Evolutionary conservation across 768 basidiomycete species (phyloP).

Genomic region (Lentinus tigrinus): DNA sequence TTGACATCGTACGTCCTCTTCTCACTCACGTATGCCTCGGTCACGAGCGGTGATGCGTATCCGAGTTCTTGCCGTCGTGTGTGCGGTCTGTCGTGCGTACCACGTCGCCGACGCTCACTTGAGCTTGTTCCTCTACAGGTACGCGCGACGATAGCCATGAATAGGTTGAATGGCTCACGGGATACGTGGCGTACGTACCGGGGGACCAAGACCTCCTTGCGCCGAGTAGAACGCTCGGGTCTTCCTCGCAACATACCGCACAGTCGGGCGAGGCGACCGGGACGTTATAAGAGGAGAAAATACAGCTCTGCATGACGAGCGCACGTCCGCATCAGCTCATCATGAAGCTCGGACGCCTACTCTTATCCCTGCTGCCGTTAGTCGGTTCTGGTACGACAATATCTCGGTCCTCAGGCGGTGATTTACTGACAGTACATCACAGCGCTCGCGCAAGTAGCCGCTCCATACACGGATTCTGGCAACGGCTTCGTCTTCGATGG

Average conservation of each 20-base stretch:
- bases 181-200: not conserved
- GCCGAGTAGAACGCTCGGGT: constrained; percentile 12
- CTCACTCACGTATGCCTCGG: not conserved
- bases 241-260: constrained; percentile 14
- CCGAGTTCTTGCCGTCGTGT: constrained; percentile 26
- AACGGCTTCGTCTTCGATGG: constrained; percentile 55
- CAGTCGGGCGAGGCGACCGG: not conserved
- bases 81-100: not conserved
- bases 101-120: not conserved
- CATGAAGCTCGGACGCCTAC: constrained; percentile 22
- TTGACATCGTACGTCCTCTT: not conserved
- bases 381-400: constrained; percentile 38
- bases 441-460: constrained; percentile 45
- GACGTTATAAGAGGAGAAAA: constrained; percentile 4
- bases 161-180: constrained; percentile 13
- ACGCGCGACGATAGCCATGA: constrained; percentile 3
- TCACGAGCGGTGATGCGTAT: constrained; percentile 22
- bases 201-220: not conserved
- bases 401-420: not conserved
- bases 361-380: constrained; percentile 39
- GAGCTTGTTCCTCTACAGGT: not conserved
- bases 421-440: not conserved
- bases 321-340: not conserved
- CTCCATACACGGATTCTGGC: constrained; percentile 48
- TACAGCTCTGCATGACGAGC: not conserved